These are phyloP conservation scores for Lipomyces yamanashiensis DNA, from an alignment of 805 yeast species.

Conservation along the genomic window DNA sequence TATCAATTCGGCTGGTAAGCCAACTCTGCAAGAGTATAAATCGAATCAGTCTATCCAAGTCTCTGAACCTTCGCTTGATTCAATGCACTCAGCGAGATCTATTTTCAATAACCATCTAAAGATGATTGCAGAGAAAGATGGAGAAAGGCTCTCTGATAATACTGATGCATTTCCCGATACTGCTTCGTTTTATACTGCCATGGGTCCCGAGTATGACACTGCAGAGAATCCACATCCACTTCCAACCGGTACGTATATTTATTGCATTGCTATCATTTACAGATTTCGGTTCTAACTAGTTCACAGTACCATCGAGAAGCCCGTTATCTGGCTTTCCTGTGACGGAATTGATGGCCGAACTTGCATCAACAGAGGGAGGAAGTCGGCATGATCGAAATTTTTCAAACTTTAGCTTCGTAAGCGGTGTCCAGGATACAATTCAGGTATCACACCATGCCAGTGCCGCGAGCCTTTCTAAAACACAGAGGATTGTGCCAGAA, in stretches of 20 bases:
- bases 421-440: constrained; percentile 2
- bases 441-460: not conserved
- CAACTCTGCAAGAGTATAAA: not conserved
- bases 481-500: too few species aligned
- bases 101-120: too few species aligned
- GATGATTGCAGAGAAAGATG: too few species aligned
- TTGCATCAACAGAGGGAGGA: not conserved
- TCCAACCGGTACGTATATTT: not conserved
- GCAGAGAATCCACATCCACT: not conserved
- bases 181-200: constrained; percentile 1
- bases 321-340: too few species aligned
- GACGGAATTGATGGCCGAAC: too few species aligned
- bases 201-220: not conserved
- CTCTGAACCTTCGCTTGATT: too few species aligned
- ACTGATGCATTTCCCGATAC: not conserved
- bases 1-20: not conserved
- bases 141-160: not conserved
- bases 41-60: too few species aligned
- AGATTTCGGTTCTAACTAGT: not conserved
- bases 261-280: not conserved
- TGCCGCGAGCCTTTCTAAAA: too few species aligned
- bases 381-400: constrained; percentile 11
- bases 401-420: constrained; percentile 24
- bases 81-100: too few species aligned
- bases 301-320: too few species aligned